Base-by-base conservation (phyloP, 2,329 filamentous ascomycete species). In the Aspergillus sp. region DNA sequence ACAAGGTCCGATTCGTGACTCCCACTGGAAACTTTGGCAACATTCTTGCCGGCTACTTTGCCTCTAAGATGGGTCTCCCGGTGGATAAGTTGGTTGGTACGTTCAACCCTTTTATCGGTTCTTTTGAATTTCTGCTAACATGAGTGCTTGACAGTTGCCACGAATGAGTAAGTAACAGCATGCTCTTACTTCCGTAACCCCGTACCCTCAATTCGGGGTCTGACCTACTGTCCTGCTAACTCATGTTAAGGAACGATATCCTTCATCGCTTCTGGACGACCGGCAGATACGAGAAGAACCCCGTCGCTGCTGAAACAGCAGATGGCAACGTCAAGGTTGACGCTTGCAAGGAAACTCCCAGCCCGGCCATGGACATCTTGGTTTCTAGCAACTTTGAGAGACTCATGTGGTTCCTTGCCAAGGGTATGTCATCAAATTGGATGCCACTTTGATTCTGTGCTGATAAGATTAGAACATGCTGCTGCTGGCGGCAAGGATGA, bases 1-100 rank as follows among this genome's bases (percentile, higher is more conserved):
- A 61, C 13, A 63, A 64, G 60, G 81, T 94, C 36, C 86, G 92
- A 54, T 95, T 92, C 65, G 89, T 95, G 8, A 90, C 95, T 0
- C 94, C 94, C 2, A 95, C 92, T 0, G 94, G 94, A 51, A 97
- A 99, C 79, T 99, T 99, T 73, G 90, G 94, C 56, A 90, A 97
- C 69, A 91, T 99, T 60, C 80, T 97, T 3, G 74, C 75, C 7
- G 93, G 93, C 47, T 97, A 93, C 76, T 96, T 97, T 66, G 92
- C 93, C 17, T 87, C 87, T 62, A 81, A 85, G 62, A 95, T 96
- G 90, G 92, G 91, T 51, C 81, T 97, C 3, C 92, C 92, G 3
- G 79, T 87, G 3, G 88, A 94, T 57, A 95, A 93, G 76, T 84
- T 99, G 30, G 85, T 96, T 33, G 43, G 48, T 50, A 44, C 35